Conservation (phyloP, 495 filamentous ascomycete genomes). For the Schizothecium vesticola region DNA sequence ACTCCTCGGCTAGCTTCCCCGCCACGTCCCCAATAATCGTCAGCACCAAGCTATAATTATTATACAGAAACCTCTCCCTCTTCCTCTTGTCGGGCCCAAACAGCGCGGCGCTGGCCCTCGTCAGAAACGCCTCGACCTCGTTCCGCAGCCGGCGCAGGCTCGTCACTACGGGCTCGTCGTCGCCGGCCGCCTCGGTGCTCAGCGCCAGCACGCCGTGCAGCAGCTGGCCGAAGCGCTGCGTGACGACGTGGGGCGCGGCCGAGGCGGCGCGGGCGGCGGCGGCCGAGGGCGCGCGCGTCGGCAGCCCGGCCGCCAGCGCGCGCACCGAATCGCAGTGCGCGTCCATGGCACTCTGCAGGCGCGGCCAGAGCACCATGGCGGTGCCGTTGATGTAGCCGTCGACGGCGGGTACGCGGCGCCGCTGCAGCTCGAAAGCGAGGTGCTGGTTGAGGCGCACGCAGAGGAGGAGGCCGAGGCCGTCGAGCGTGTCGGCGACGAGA, state of each 20-base stretch:
- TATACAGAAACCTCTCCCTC: constrained; percentile 80
- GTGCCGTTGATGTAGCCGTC: constrained; percentile 92
- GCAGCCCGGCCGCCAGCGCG: constrained; percentile 48
- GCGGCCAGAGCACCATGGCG: constrained; percentile 93
- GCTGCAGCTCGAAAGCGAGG: constrained; percentile 85
- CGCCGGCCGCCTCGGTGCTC: constrained; percentile 78
- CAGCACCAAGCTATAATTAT: constrained; percentile 87
- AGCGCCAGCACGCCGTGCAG: constrained; percentile 77
- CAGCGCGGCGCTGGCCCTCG: constrained; percentile 54
- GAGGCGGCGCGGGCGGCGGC: constrained; percentile 59
- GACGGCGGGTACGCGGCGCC: constrained; percentile 79
- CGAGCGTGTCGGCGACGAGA: constrained; percentile 68
- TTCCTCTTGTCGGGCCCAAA: constrained; percentile 67
- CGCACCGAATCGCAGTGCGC: constrained; percentile 83
- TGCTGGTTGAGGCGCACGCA: constrained; percentile 93
- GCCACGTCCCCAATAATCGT: constrained; percentile 84
- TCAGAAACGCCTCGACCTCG: constrained; percentile 74
- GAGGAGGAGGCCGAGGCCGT: constrained; percentile 79
- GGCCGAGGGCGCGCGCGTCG: constrained; percentile 43
- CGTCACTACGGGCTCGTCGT: constrained; percentile 84
- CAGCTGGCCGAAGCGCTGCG: constrained; percentile 88
- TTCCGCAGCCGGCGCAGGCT: constrained; percentile 68
- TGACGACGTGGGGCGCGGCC: constrained; percentile 83
- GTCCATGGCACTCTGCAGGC: constrained; percentile 90
- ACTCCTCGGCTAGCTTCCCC: constrained; percentile 72